A percentile compares a stretch with the other conserved stretches of the same genome.
These are phyloP conservation scores for Capsicum rhomboideum DNA, from an alignment of 257 asterid genomes.

Conservation along the genomic window DNA sequence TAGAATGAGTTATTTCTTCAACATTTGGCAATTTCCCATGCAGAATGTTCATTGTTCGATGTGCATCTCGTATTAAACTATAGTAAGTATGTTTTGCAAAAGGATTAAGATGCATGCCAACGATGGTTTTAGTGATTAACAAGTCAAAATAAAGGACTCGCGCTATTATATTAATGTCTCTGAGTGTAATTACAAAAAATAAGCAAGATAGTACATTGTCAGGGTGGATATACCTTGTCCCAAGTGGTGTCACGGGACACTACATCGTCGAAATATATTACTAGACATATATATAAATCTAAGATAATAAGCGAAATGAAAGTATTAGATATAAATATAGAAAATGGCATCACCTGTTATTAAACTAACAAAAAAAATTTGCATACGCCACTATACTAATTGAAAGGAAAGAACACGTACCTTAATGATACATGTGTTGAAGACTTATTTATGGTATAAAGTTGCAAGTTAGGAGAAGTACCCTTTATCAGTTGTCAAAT, in stretches of 20 bases:
- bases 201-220: neutral
- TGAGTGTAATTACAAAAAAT: neutral
- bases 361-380: neutral
- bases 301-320: neutral
- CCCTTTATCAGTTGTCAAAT: neutral
- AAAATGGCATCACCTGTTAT: neutral
- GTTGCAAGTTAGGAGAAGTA: neutral
- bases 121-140: neutral
- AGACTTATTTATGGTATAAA: neutral
- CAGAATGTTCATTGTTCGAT: neutral
- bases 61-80: neutral
- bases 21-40: conserved; percentile 3
- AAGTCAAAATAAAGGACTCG: neutral
- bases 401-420: neutral
- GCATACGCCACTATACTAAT: neutral
- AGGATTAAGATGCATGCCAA: neutral
- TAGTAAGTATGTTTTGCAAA: neutral
- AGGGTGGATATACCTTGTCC: neutral
- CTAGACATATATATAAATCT: too few relatives aligned
- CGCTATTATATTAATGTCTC: too few relatives aligned
- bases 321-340: neutral
- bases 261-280: too few relatives aligned
- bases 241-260: neutral
- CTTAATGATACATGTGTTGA: neutral
- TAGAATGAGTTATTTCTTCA: neutral